Percentiles rank a stretch among this genome's conserved stretches.
Evolutionary conservation across 208 protist genomes (phyloP).

Genomic region (Histomonas meleagridis): DNA sequence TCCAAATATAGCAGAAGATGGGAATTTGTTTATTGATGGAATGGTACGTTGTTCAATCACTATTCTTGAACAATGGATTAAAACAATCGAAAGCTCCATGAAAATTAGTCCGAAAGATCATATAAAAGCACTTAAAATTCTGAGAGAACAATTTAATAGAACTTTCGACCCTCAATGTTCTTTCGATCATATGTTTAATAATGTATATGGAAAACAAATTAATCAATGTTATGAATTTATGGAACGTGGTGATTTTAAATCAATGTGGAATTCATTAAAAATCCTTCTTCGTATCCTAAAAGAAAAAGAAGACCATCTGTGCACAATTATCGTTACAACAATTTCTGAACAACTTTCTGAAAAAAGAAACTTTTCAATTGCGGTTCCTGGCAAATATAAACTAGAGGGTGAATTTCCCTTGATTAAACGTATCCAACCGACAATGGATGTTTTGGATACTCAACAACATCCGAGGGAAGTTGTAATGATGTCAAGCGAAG

Average conservation of each 20-base stretch:
- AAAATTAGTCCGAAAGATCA: neutral
- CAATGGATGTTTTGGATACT: neutral
- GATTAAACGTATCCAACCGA: neutral
- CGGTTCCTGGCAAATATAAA: neutral
- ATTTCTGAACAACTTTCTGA: neutral
- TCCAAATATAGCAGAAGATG: neutral
- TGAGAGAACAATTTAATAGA: neutral
- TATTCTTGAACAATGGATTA: neutral
- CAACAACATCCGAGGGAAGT: conserved; percentile 4
- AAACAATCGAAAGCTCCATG: too few species aligned
- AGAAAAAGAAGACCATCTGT: neutral
- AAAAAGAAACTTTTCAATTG: neutral
- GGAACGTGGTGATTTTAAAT: neutral
- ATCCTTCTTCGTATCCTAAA: neutral
- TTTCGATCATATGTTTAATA: neutral
- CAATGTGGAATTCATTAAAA: neutral
- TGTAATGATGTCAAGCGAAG: neutral
- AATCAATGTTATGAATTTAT: neutral
- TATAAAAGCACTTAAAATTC: neutral
- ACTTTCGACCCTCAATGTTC: neutral
- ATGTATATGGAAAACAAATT: too few species aligned
- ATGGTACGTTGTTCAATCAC: neutral
- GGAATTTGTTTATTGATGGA: neutral
- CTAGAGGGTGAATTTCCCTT: neutral
- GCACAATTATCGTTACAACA: neutral